Conservation (phyloP, 1,139 yeast species). For the Blastobotrys apis region DNA sequence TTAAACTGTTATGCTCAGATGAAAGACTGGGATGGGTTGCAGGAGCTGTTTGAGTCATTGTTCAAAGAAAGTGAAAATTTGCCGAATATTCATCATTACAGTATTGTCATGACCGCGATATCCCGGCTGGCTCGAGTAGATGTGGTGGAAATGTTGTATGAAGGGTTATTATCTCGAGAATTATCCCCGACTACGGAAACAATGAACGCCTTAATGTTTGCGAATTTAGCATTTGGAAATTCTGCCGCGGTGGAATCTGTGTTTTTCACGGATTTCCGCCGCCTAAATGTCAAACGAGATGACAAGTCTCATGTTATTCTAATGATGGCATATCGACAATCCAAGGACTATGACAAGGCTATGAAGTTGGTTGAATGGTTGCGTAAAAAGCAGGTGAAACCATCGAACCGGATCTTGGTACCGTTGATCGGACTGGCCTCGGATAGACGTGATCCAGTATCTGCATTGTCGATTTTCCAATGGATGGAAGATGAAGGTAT, state of each 20-base stretch:
- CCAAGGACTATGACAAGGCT: constrained; percentile 7
- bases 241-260: constrained; percentile 42
- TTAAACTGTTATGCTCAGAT: constrained; percentile 46
- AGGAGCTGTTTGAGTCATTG: constrained; percentile 57
- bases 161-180: constrained; percentile 43
- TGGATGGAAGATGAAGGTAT: constrained; percentile 22
- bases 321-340: constrained; percentile 30
- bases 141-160: constrained; percentile 51
- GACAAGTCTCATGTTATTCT: constrained; percentile 27
- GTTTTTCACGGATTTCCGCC: constrained; percentile 40
- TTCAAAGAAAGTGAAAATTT: constrained; percentile 52
- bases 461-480: constrained; percentile 30
- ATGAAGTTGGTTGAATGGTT: not conserved
- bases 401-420: not conserved
- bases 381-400: not conserved
- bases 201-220: constrained; percentile 43
- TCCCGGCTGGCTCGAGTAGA: constrained; percentile 53
- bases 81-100: constrained; percentile 57
- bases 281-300: constrained; percentile 37
- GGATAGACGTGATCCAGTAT: constrained; percentile 27
- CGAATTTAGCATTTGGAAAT: constrained; percentile 46
- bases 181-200: constrained; percentile 49
- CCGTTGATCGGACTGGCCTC: constrained; percentile 33
- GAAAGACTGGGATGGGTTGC: constrained; percentile 57
- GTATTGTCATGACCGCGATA: constrained; percentile 60